Conservation (phyloP, 2,329 filamentous ascomycete species). For the Colletotrichum sansevieriae region DNA sequence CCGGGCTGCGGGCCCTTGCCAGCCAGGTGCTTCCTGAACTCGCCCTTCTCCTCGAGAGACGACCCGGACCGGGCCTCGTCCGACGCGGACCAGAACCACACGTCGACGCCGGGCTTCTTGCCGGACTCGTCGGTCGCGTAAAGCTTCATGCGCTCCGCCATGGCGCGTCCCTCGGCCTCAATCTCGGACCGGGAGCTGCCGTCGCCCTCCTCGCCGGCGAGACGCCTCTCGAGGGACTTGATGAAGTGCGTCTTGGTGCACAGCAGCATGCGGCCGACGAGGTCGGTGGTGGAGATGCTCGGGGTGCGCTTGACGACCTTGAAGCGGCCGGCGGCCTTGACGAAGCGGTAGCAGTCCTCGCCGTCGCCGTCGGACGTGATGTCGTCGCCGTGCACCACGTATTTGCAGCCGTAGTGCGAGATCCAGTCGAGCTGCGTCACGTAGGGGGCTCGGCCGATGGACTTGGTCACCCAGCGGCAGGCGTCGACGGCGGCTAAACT, state of each 20-base stretch:
- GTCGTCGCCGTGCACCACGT: constrained; percentile 96
- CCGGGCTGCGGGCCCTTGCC: constrained; percentile 80
- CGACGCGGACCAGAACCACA: constrained; percentile 84
- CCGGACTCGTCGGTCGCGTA: constrained; percentile 92
- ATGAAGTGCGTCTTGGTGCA: constrained; percentile 97
- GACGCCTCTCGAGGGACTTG: constrained; percentile 76
- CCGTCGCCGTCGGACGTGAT: constrained; percentile 95
- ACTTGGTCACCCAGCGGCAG: constrained; percentile 92
- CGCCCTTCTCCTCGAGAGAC: constrained; percentile 70
- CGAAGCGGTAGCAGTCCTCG: constrained; percentile 97
- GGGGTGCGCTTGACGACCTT: constrained; percentile 97
- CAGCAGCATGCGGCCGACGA: constrained; percentile 97
- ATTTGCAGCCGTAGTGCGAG: constrained; percentile 92
- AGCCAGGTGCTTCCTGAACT: constrained; percentile 76
- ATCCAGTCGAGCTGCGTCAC: constrained; percentile 96
- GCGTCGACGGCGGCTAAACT: constrained; percentile 92
- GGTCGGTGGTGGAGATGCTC: constrained; percentile 95
- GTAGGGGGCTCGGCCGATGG: constrained; percentile 89
- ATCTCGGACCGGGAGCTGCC: constrained; percentile 76
- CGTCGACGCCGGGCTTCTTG: constrained; percentile 80
- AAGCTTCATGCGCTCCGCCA: constrained; percentile 82
- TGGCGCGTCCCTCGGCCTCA: constrained; percentile 71
- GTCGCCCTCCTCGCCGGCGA: constrained; percentile 79
- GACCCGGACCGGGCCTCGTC: constrained; percentile 59
- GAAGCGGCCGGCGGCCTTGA: constrained; percentile 94